These are phyloP conservation scores for Rubia peregrina DNA, from an alignment of 305 asterid genomes.

Conservation along the genomic window DNA sequence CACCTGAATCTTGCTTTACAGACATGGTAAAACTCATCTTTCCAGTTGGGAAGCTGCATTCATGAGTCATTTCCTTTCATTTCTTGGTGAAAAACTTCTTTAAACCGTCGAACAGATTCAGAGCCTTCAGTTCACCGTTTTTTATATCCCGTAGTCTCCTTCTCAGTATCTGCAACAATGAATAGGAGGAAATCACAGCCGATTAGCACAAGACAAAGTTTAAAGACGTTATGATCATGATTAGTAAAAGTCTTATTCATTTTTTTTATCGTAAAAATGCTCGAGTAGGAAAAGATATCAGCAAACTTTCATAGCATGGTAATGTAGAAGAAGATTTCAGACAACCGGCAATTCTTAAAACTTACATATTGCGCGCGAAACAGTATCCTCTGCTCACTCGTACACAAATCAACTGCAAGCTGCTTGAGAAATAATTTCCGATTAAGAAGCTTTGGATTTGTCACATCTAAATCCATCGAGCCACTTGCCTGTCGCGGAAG, in stretches of 20 bases:
- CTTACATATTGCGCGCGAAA: conserved; percentile 94
- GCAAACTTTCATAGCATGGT: not conserved
- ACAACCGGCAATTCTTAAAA: not conserved
- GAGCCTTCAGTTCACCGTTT: conserved; percentile 74
- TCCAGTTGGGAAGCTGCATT: not conserved
- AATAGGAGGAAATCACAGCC: not conserved
- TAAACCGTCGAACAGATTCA: conserved; percentile 60
- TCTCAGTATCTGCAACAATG: conserved; percentile 56
- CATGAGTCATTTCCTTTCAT: conserved; percentile 19
- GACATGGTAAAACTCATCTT: too few relatives aligned
- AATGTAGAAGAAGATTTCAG: not conserved
- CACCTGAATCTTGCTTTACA: too few relatives aligned
- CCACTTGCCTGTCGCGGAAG: conserved; percentile 60
- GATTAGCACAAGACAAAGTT: not conserved
- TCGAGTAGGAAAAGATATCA: not conserved
- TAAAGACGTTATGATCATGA: not conserved
- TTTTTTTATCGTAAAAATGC: not conserved
- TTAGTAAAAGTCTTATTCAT: not conserved
- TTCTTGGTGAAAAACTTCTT: conserved; percentile 36
- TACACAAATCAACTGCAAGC: conserved; percentile 81
- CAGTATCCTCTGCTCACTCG: conserved; percentile 75
- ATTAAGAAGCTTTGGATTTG: conserved; percentile 82
- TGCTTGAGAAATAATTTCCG: conserved; percentile 82
- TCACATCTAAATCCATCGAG: conserved; percentile 84
- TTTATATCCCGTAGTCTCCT: conserved; percentile 75